Percentiles rank a stretch among this genome's conserved stretches.
These are phyloP conservation scores for Aspergillus alliaceus DNA, from an alignment of 2,329 filamentous ascomycete species.

Conservation along the genomic window DNA sequence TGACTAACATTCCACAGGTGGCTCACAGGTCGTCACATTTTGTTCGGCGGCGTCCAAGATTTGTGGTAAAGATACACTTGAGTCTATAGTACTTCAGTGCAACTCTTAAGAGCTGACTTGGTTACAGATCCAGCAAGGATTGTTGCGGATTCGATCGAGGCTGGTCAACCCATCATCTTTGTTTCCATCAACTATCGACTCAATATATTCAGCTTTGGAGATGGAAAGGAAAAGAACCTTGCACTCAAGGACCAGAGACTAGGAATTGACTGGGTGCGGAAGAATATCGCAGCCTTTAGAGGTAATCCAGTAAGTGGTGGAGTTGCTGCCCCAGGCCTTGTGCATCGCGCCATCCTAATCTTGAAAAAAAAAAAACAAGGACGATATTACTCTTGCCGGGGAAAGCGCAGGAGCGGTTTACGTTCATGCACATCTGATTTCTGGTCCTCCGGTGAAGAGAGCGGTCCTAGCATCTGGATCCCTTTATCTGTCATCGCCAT, in stretches of 20 bases:
- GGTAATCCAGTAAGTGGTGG: slow-evolving; percentile 38
- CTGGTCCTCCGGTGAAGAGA: slow-evolving; percentile 32
- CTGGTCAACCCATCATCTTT: slow-evolving; percentile 40
- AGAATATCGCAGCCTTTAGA: slow-evolving; percentile 42
- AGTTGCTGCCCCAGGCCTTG: too few species aligned
- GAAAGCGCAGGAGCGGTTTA: slow-evolving; percentile 51
- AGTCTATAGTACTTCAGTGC: too few species aligned
- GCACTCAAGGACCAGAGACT: slow-evolving; percentile 39
- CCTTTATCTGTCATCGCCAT: slow-evolving; percentile 45
- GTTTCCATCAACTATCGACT: slow-evolving; percentile 47
- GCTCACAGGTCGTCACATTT: slow-evolving; percentile 48
- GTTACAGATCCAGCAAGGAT: slow-evolving; percentile 34
- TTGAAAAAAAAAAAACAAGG: slow-evolving; percentile 21
- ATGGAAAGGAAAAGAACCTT: slow-evolving; percentile 42
- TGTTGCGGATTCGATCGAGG: slow-evolving; percentile 36
- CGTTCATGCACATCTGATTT: slow-evolving; percentile 43
- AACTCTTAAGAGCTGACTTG: neutral
- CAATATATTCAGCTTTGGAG: slow-evolving; percentile 49
- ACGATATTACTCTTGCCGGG: slow-evolving; percentile 44
- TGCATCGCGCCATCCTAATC: too few species aligned
- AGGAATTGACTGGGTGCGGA: slow-evolving; percentile 41
- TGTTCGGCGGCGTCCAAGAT: slow-evolving; percentile 43
- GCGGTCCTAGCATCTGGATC: slow-evolving; percentile 45
- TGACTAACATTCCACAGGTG: slow-evolving; percentile 26
- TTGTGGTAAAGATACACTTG: slow-evolving; percentile 34